phyloP scores from a whole-genome alignment of 805 yeast species.

The Wickerhamiella sorbophila region DNA sequence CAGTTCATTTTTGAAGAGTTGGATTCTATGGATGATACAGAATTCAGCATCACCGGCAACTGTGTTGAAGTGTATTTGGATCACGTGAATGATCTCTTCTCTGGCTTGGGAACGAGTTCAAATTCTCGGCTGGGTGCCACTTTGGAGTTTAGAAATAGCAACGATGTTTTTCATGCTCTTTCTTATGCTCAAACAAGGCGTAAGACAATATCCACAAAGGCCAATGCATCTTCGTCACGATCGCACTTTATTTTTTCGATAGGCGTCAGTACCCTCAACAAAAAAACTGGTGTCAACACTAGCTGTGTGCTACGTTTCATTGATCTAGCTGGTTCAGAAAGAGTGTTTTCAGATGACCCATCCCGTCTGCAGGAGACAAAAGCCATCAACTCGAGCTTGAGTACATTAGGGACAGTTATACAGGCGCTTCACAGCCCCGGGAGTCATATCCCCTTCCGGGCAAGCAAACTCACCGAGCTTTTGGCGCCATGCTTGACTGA shows the following conservation, averaged over 20 bases:
- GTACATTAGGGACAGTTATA: slow-evolving; percentile 84
- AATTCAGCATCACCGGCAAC: slow-evolving; percentile 40
- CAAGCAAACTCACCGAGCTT: slow-evolving; percentile 66
- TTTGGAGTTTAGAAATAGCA: slow-evolving; percentile 32
- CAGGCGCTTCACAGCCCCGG: slow-evolving; percentile 35
- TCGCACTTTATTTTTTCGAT: slow-evolving; percentile 81
- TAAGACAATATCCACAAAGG: slow-evolving; percentile 65
- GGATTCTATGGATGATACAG: slow-evolving; percentile 31
- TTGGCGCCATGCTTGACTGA: slow-evolving; percentile 77
- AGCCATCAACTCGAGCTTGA: slow-evolving; percentile 73
- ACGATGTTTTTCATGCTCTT: slow-evolving; percentile 38
- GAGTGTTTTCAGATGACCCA: slow-evolving; percentile 60
- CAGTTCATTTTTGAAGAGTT: slow-evolving; percentile 51
- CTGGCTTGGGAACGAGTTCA: too few relatives aligned
- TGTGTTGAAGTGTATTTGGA: slow-evolving; percentile 88
- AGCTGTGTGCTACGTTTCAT: too few relatives aligned
- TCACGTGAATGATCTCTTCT: slow-evolving; percentile 51
- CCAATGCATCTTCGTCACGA: slow-evolving; percentile 77
- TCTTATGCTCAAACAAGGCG: slow-evolving; percentile 45
- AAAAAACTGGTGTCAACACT: too few relatives aligned
- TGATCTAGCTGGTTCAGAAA: slow-evolving; percentile 91
- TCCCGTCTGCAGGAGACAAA: slow-evolving; percentile 82
- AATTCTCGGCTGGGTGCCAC: too few relatives aligned
- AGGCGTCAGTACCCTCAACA: too few relatives aligned
- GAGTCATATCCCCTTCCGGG: slow-evolving; percentile 50